A percentile compares a stretch with the other conserved stretches of the same genome.
Conservation (phyloP, 192 early-diverging fungal species). For the Entomortierella chlamydospora region DNA sequence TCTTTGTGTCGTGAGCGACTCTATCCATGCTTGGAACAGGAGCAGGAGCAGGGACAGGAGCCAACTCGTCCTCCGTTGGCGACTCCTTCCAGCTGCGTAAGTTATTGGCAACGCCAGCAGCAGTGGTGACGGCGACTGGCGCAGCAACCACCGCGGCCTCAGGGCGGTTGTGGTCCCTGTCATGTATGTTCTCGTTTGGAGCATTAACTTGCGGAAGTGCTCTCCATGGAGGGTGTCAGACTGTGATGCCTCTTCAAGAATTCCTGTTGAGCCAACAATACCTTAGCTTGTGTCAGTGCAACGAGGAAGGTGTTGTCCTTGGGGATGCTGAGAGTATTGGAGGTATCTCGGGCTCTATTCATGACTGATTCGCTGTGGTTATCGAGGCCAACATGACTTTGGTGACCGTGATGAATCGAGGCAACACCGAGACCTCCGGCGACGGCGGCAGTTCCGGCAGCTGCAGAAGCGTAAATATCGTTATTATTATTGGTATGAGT, state of each 20-base stretch:
- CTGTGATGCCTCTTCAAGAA: constrained; percentile 1
- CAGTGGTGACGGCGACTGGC: neutral
- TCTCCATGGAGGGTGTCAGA: no score
- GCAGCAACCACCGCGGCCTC: neutral
- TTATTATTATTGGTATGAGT: neutral
- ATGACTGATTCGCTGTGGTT: no score
- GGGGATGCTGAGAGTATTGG: constrained; percentile 3
- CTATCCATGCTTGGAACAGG: neutral
- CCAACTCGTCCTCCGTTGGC: no score
- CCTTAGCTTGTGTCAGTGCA: neutral
- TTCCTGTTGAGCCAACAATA: constrained; percentile 17
- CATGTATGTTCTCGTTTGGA: no score
- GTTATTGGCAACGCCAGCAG: neutral
- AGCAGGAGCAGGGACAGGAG: neutral
- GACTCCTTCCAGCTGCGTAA: no score
- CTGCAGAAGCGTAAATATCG: neutral
- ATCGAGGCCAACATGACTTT: no score
- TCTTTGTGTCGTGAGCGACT: neutral
- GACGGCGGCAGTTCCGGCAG: neutral
- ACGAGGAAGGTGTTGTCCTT: constrained; percentile 17
- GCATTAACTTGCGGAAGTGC: no score
- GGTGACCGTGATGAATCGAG: no score
- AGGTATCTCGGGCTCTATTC: neutral
- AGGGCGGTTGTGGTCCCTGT: no score
- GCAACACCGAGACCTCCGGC: no score